phyloP scores from a whole-genome alignment of 495 filamentous ascomycete species.

The Penicillium maclennaniae region DNA sequence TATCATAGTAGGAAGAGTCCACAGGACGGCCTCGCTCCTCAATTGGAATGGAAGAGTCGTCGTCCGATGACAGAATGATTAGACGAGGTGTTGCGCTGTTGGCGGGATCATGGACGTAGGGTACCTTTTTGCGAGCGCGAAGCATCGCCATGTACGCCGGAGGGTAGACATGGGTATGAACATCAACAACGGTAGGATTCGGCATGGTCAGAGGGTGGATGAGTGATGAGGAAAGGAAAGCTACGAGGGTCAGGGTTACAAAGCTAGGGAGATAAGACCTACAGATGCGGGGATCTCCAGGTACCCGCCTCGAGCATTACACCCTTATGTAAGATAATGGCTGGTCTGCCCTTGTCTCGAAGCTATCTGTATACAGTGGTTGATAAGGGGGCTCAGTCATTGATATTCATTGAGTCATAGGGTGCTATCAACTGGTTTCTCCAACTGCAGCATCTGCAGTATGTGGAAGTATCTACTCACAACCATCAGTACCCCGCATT shows the following conservation, averaged over 20 bases:
- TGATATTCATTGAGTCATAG: background rate
- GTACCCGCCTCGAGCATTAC: background rate
- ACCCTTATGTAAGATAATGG: background rate
- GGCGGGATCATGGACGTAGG: conserved; percentile 71
- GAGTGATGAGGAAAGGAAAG: background rate
- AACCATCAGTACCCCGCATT: background rate
- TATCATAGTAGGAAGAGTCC: conserved; percentile 68
- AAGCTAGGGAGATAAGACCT: conserved; percentile 15
- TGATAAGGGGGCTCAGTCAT: background rate
- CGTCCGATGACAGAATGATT: conserved; percentile 69
- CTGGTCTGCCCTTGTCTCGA: background rate
- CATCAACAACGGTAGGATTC: conserved; percentile 61
- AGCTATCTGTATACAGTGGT: background rate
- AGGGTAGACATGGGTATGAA: conserved; percentile 95
- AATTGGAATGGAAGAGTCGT: conserved; percentile 51
- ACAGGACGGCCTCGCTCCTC: conserved; percentile 64
- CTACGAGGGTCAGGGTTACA: background rate
- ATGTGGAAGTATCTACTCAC: background rate
- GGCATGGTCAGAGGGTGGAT: conserved; percentile 17
- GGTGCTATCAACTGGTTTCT: background rate
- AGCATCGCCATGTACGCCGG: conserved; percentile 79
- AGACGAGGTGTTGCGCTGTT: conserved; percentile 58
- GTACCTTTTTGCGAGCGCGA: conserved; percentile 67
- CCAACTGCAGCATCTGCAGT: background rate
- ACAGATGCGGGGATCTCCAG: conserved; percentile 13